A percentile compares a stretch with the other conserved stretches of the same genome.
These are phyloP conservation scores for Blattamonas nauphoetae DNA, from an alignment of 78 protist genomes.

Conservation along the genomic window DNA sequence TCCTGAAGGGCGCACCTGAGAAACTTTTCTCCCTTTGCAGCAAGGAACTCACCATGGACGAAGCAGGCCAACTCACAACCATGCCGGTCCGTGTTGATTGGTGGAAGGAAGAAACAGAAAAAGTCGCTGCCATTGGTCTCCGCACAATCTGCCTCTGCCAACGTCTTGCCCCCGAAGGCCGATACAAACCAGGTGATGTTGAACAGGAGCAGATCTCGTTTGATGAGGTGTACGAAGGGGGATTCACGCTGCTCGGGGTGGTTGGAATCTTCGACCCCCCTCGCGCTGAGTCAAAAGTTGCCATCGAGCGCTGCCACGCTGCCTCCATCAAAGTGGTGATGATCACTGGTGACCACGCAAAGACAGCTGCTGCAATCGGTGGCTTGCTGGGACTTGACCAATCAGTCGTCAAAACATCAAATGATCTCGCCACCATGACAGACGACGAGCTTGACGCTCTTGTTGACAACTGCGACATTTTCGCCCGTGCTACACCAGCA, in stretches of 20 bases:
- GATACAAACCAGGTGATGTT: too few species aligned
- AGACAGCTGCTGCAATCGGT: constrained; percentile 8
- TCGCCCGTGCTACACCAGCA: background rate
- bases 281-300: background rate
- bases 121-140: too few species aligned
- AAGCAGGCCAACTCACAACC: too few species aligned
- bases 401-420: background rate
- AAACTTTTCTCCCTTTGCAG: too few species aligned
- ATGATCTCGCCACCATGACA: background rate
- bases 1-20: too few species aligned
- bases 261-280: constrained; percentile 11
- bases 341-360: constrained; percentile 6
- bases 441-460: background rate
- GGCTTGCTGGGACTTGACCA: background rate
- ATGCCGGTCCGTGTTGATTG: too few species aligned
- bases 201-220: too few species aligned
- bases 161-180: too few species aligned
- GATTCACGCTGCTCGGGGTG: background rate
- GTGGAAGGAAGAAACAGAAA: too few species aligned
- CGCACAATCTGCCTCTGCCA: too few species aligned
- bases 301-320: background rate
- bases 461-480: background rate
- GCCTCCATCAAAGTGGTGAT: constrained; percentile 9
- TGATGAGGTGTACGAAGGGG: background rate
- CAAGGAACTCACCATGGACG: too few species aligned